These are phyloP conservation scores for Aspergillus campestris DNA, from an alignment of 495 filamentous ascomycete genomes.

Conservation along the genomic window DNA sequence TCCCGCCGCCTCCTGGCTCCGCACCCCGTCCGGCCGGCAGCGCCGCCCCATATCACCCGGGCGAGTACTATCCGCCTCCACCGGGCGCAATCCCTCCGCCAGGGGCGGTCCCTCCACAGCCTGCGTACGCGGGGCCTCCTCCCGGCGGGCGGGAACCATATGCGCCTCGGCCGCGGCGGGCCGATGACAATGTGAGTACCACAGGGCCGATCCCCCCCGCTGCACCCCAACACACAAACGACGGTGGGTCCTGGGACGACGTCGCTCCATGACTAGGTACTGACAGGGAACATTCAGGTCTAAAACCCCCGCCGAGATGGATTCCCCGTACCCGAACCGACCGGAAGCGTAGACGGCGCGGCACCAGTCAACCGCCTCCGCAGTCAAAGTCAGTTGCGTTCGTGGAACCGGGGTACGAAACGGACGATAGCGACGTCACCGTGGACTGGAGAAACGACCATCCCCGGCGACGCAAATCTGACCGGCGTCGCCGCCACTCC, in stretches of 20 bases:
- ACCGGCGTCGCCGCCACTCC: slow-evolving; percentile 21
- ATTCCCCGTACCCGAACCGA: slow-evolving; percentile 3
- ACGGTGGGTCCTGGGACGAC: slow-evolving; percentile 37
- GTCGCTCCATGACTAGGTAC: not conserved
- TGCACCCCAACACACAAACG: slow-evolving; percentile 26
- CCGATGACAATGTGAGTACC: slow-evolving; percentile 51
- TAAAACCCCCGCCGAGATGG: slow-evolving; percentile 11
- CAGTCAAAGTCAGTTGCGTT: slow-evolving; percentile 33
- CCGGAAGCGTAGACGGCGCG: slow-evolving; percentile 6
- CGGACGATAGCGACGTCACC: slow-evolving; percentile 37
- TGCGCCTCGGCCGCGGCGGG: slow-evolving; percentile 34
- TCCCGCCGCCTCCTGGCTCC: slow-evolving; percentile 37
- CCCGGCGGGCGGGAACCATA: slow-evolving; percentile 33
- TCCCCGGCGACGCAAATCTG: slow-evolving; percentile 8
- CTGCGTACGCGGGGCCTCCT: slow-evolving; percentile 33
- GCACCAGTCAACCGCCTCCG: slow-evolving; percentile 18
- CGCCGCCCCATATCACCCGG: slow-evolving; percentile 27
- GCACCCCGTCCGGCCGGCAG: slow-evolving; percentile 22
- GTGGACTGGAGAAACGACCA: slow-evolving; percentile 18
- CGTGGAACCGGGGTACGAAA: slow-evolving; percentile 31
- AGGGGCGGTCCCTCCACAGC: slow-evolving; percentile 20
- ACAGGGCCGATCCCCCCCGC: slow-evolving; percentile 28
- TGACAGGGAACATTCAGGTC: slow-evolving; percentile 10
- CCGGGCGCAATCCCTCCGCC: slow-evolving; percentile 27
- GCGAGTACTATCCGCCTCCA: slow-evolving; percentile 37